phyloP scores from a whole-genome alignment of 1,284 basidiomycete species.

The Leccinum huronense region DNA sequence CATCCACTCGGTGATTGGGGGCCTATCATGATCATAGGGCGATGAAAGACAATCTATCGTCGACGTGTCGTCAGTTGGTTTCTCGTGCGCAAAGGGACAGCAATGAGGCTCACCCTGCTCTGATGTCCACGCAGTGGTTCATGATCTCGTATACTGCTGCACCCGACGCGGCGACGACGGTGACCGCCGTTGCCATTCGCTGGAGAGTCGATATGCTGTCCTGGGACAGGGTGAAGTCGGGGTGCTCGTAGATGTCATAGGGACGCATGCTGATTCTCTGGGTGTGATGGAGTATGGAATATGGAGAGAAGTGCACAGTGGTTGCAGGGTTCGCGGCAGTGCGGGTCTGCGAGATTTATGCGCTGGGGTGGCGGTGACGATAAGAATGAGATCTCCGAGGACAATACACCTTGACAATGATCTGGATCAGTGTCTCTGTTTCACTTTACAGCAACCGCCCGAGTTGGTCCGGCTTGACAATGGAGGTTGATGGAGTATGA shows the following conservation, averaged over 20 bases:
- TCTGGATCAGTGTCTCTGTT: not conserved
- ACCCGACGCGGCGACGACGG: conserved; percentile 33
- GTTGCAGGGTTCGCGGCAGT: not conserved
- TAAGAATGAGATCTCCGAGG: not conserved
- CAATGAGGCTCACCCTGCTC: conserved; percentile 19
- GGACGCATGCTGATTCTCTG: conserved; percentile 41
- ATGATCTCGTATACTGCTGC: conserved; percentile 35
- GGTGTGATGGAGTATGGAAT: not conserved
- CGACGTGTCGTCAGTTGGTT: conserved; percentile 1
- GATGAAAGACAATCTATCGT: conserved; percentile 16
- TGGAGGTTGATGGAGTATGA: not conserved
- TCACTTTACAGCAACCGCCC: not conserved
- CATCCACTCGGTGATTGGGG: not conserved
- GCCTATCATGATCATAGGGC: conserved; percentile 13
- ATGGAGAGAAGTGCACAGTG: not conserved
- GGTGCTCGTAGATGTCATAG: conserved; percentile 51
- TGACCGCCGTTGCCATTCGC: conserved; percentile 27
- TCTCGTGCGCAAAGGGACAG: not conserved
- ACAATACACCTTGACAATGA: not conserved
- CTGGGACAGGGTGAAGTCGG: conserved; percentile 41
- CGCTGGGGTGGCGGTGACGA: not conserved
- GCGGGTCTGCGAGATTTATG: not conserved
- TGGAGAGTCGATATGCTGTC: conserved; percentile 28
- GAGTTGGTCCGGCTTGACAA: not conserved
- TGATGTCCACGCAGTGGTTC: conserved; percentile 11